These are phyloP conservation scores for Tephrocybe rancida DNA, from an alignment of 768 basidiomycete genomes.

Conservation along the genomic window DNA sequence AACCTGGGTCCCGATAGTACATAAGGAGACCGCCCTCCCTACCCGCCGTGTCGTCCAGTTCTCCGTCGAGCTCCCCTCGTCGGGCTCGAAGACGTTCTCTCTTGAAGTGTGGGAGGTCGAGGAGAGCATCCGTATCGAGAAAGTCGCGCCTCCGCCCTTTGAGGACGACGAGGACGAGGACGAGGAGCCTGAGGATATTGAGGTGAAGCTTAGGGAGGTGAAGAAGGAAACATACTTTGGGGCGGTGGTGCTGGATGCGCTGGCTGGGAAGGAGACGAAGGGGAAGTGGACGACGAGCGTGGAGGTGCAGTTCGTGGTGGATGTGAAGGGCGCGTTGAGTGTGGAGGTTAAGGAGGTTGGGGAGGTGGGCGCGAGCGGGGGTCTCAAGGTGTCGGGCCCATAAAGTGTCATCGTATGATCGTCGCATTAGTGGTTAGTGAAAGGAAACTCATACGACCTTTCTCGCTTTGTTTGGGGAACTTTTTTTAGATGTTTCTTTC, in stretches of 20 bases:
- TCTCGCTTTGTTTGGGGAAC: too few relatives aligned
- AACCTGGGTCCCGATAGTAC: slow-evolving; percentile 64
- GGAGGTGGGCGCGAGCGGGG: slow-evolving; percentile 15
- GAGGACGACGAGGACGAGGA: slow-evolving; percentile 57
- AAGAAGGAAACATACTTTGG: slow-evolving; percentile 57
- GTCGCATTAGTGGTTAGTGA: too few relatives aligned
- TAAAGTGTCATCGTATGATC: too few relatives aligned
- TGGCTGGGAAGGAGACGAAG: slow-evolving; percentile 40
- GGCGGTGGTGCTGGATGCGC: slow-evolving; percentile 41
- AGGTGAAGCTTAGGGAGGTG: slow-evolving; percentile 64
- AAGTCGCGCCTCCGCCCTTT: slow-evolving; percentile 46
- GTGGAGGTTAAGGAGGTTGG: slow-evolving; percentile 43
- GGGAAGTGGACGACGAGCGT: slow-evolving; percentile 49
- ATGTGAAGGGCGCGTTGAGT: slow-evolving; percentile 37
- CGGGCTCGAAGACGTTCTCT: slow-evolving; percentile 46
- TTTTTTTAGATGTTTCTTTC: too few relatives aligned
- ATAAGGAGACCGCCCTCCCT: slow-evolving; percentile 74
- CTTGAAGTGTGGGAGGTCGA: slow-evolving; percentile 81
- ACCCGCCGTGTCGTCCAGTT: slow-evolving; percentile 61
- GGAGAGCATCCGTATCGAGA: slow-evolving; percentile 68
- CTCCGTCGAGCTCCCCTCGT: slow-evolving; percentile 51
- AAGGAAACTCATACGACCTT: too few relatives aligned
- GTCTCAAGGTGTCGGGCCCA: slow-evolving; percentile 13
- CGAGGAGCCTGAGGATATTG: slow-evolving; percentile 61
- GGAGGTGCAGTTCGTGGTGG: slow-evolving; percentile 43